Percentiles rank a stretch among this genome's conserved stretches.
phyloP scores from a whole-genome alignment of 257 asterid species.

The Solanum pennellii region DNA sequence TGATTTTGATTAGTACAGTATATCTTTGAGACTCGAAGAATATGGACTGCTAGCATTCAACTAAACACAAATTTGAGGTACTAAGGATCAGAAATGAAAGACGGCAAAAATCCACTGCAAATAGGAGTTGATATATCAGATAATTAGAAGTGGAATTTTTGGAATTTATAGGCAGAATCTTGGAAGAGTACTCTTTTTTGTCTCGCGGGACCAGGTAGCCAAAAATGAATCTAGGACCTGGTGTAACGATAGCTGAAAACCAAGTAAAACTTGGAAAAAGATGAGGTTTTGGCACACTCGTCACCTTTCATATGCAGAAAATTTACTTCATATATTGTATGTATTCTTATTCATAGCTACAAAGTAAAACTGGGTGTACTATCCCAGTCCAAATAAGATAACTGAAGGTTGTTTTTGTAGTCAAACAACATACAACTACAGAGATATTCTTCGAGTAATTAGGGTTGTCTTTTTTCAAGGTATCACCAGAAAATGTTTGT shows the following conservation, averaged over 20 bases:
- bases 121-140: neutral
- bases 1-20: neutral
- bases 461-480: neutral
- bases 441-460: neutral
- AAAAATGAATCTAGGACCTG: neutral
- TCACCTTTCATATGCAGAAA: neutral
- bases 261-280: neutral
- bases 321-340: neutral
- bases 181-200: neutral
- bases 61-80: neutral
- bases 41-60: neutral
- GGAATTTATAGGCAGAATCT: neutral
- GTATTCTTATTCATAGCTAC: neutral
- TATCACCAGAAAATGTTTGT: neutral
- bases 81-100: neutral
- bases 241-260: neutral
- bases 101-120: neutral
- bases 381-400: neutral
- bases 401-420: neutral
- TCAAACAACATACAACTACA: neutral
- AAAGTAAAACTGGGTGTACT: neutral
- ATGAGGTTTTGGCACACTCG: neutral
- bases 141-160: neutral
- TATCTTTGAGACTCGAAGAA: neutral
- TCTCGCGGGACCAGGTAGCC: neutral